Conservation (phyloP, 179 eudicot species). For the Heliamphora pulchella region DNA sequence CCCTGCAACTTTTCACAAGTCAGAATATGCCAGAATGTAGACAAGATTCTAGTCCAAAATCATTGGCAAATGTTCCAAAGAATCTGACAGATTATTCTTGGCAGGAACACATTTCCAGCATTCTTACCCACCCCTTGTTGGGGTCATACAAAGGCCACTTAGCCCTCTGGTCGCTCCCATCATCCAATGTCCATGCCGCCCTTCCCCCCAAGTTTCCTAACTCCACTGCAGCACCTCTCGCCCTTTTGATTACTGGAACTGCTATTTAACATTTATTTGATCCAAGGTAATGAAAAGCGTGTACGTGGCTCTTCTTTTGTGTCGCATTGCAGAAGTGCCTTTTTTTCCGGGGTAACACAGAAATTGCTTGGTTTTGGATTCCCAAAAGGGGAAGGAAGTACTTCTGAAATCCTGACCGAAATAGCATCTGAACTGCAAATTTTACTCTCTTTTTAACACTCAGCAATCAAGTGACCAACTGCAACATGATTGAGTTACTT, state of each 20-base stretch:
- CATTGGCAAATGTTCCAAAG: no score
- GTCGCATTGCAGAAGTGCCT: neutral
- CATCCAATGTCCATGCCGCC: no score
- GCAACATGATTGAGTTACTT: neutral
- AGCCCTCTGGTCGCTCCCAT: no score
- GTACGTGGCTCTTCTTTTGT: neutral
- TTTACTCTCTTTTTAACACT: neutral
- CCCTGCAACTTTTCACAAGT: no score
- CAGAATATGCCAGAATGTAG: no score
- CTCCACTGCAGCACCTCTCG: no score
- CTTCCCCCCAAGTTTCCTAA: no score
- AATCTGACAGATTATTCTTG: no score
- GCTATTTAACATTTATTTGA: slow-evolving; percentile 3
- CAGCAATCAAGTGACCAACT: slow-evolving; percentile 4
- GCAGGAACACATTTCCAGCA: no score
- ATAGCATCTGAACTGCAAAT: neutral
- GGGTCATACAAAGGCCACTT: no score
- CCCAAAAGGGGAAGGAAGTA: neutral
- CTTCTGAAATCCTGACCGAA: neutral
- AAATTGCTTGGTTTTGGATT: neutral
- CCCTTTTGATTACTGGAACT: neutral
- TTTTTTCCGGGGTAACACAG: neutral
- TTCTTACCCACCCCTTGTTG: no score
- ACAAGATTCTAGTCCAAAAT: no score
- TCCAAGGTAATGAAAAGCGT: slow-evolving; percentile 4